Conservation (phyloP, 371 early-diverging fungal species). For the Syncephalastrum monosporum region DNA sequence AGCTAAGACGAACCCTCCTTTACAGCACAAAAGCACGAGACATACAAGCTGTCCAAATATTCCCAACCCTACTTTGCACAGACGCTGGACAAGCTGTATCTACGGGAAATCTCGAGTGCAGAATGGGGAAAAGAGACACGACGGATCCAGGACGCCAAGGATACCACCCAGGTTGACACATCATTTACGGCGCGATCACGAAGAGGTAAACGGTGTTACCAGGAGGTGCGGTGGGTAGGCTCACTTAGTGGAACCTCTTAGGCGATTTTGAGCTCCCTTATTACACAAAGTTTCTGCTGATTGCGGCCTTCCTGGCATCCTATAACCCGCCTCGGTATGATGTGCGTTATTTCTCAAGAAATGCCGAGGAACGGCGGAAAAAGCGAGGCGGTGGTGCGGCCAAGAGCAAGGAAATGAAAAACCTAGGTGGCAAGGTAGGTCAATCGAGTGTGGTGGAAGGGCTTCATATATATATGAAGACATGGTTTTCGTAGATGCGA, state of each 20-base stretch:
- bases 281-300: constrained; percentile 80
- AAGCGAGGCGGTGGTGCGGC: constrained; percentile 50
- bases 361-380: constrained; percentile 51
- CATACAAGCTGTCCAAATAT: constrained; percentile 64
- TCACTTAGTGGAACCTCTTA: constrained; percentile 9
- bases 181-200: constrained; percentile 14
- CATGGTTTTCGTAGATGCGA: constrained; percentile 46
- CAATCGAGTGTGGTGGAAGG: too few species aligned
- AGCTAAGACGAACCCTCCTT: neutral
- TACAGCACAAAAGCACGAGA: constrained; percentile 53
- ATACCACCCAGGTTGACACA: constrained; percentile 5
- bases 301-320: constrained; percentile 88
- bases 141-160: constrained; percentile 10
- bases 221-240: neutral
- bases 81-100: constrained; percentile 77
- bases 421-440: constrained; percentile 42
- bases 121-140: constrained; percentile 70
- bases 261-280: constrained; percentile 69
- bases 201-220: constrained; percentile 11
- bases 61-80: constrained; percentile 78
- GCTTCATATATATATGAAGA: too few species aligned
- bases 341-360: constrained; percentile 76
- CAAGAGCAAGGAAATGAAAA: constrained; percentile 38
- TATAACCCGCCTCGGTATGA: constrained; percentile 91
- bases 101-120: constrained; percentile 81